These are phyloP conservation scores for sorghum (Sorghum bicolor) DNA, from an alignment of 176 grass and related monocot species.

Conservation along the genomic window DNA sequence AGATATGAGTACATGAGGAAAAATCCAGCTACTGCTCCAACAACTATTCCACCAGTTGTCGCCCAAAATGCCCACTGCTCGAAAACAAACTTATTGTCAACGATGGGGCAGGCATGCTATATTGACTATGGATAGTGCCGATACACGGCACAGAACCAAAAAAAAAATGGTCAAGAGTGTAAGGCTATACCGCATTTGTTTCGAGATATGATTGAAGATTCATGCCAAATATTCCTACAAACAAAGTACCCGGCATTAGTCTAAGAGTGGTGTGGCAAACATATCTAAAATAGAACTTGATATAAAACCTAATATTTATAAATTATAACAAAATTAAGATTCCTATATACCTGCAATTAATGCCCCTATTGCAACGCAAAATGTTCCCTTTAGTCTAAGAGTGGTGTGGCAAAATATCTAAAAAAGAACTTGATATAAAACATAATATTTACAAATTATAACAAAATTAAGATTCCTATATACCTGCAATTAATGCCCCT, in stretches of 20 bases:
- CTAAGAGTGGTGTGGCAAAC: neutral
- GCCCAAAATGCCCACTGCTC: slow-evolving; percentile 86
- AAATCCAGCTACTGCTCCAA: slow-evolving; percentile 82
- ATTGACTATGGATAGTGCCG: neutral
- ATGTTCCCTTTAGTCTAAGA: neutral
- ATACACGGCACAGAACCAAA: slow-evolving; percentile 15
- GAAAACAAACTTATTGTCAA: slow-evolving; percentile 40
- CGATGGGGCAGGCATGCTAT: neutral
- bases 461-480: slow-evolving; percentile 9
- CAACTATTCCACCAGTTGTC: slow-evolving; percentile 83
- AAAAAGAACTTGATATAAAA: neutral
- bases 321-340: slow-evolving; percentile 4
- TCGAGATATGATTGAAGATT: slow-evolving; percentile 90
- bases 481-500: slow-evolving; percentile 95
- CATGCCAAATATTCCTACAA: slow-evolving; percentile 96
- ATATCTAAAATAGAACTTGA: neutral
- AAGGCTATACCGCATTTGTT: slow-evolving; percentile 61
- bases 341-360: too few species aligned
- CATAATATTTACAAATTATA: neutral
- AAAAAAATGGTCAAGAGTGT: slow-evolving; percentile 3
- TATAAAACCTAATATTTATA: slow-evolving; percentile 1
- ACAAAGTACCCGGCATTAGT: neutral
- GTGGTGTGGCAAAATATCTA: neutral
- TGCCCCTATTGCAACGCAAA: too few species aligned
- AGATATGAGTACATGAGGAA: slow-evolving; percentile 78